Evolutionary conservation across 2,329 filamentous ascomycete species (phyloP), one percentile per base, ranked within the genome.

Genomic region (Coniella lustricola): DNA sequence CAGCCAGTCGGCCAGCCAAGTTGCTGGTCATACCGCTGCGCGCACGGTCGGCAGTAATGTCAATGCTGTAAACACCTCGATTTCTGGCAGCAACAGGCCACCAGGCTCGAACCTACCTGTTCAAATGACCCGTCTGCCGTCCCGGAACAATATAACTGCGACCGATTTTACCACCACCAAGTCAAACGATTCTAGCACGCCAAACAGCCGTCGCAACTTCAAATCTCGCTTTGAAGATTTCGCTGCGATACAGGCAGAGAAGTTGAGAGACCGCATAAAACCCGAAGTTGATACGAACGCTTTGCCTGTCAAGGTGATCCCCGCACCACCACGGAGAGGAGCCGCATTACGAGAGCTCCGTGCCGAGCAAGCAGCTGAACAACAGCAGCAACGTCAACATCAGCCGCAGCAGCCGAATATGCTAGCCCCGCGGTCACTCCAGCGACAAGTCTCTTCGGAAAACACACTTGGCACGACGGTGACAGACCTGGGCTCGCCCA

Each of bases 251-350:
- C 79, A 83, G 53, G 81, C 79, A 1, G 80, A 84, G 54, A 76
- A 71, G 58, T 61, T 83, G 5, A 69, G 78, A 9, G 79, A 83
- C 47, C 73, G 68, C 49, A 70, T 81, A 40, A 69, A 74, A 10
- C 73, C 78, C 9, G 73, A 72, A 0, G 69, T 73, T 0, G 73
- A 77, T 55, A 77, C 73, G 2, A 74, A 75, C 17, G 74, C 71
- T 51, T 64, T 84, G 16, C 78, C 79, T 1, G 72, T 80, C 1
- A 79, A 71, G 16, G 73, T 82, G 7, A 82, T 84, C 13, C 80
- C 81, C 3, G 79, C 81, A 1, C 81, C 81, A 16, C 71, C 74
- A 32, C 71, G 81, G n/a, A 68, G 72, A 49, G 77, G 79, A 4
- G 72, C 74, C 0, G 75, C 77, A 40, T 60, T 82, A 3, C 73